phyloP scores from a whole-genome alignment of 2,329 filamentous ascomycete genomes.

The Mollisiaceae sp. region DNA sequence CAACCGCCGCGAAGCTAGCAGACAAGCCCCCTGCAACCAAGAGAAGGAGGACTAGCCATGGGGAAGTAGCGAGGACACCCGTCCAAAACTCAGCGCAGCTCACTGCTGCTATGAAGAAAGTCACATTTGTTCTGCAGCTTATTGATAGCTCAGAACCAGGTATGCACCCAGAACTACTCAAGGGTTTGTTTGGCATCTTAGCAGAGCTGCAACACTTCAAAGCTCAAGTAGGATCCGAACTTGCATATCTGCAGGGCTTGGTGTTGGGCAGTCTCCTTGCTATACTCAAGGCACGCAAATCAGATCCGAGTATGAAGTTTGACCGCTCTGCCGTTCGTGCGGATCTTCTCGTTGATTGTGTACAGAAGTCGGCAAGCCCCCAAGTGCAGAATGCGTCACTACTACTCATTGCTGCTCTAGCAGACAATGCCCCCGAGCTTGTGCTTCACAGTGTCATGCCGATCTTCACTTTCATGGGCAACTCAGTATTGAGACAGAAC shows the following conservation, averaged over 20 bases:
- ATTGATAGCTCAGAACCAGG: constrained; percentile 81
- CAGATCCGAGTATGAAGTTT: constrained; percentile 64
- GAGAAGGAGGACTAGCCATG: constrained; percentile 77
- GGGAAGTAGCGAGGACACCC: constrained; percentile 65
- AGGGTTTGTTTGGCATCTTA: constrained; percentile 82
- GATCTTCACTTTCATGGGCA: constrained; percentile 98
- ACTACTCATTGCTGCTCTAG: constrained; percentile 84
- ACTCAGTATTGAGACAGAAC: constrained; percentile 86
- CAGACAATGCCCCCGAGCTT: constrained; percentile 85
- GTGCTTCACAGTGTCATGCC: constrained; percentile 98
- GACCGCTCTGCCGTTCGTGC: constrained; percentile 82
- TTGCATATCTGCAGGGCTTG: constrained; percentile 88
- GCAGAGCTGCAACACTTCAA: constrained; percentile 86
- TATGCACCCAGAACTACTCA: constrained; percentile 76
- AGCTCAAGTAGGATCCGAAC: constrained; percentile 79
- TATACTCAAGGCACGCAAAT: constrained; percentile 80
- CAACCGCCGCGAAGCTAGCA: constrained; percentile 73
- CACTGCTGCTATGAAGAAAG: constrained; percentile 70
- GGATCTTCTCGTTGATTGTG: constrained; percentile 91
- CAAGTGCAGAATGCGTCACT: constrained; percentile 93
- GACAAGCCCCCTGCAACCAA: constrained; percentile 77
- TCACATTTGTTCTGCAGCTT: constrained; percentile 87
- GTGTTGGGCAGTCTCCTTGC: constrained; percentile 81
- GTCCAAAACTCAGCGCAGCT: constrained; percentile 69
- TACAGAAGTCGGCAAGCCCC: constrained; percentile 88